Evolutionary conservation across 139 green algal genomes (phyloP), one percentile per base, ranked within the genome.

Genomic region (Pycnococcus provasolii): DNA sequence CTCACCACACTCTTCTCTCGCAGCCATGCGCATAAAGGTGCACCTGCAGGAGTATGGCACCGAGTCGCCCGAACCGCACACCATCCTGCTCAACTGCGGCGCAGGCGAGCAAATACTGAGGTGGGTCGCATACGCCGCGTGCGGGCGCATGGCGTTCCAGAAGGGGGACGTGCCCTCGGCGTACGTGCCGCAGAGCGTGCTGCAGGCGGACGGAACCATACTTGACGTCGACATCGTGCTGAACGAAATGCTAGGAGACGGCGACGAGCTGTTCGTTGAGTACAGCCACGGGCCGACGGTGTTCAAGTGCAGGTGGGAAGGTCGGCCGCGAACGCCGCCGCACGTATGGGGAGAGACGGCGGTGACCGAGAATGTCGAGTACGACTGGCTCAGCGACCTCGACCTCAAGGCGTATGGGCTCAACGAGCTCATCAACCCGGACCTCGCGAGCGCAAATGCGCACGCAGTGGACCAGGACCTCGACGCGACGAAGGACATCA

Each of bases 141-240:
- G 85, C 59, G 68, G 76, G 4, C 67, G 79, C 40, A 62, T 91
- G 4, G 80, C 82, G 4, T 87, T 84, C 60, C 78, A 72, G 43
- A 66, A 53, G 43, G 60, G 60, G 61, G 80, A 79, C 72, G 81
- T 87, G 13, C 47, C 60, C 15, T 72, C 84, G 82, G 82, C 1
- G 77, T 89, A 82, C 68, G 78, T 91, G 41, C 85, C 85, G 1
- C 84, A 90, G 60, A 78, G 83, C 9, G 75, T 91, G 0, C 68
- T 81, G 39, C 78, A 73, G 59, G 80, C 80, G 42, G 85, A 91
- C 51, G 82, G 85, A 1, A 77, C 72, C 42, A 59, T 85, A 1
- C 71, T 86, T 55, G 85, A 91, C 67, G 66, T 81, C 0, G 82
- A 91, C 77, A 83, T 86, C 26, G 83, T 91, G 45, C 64, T 91